A percentile compares a stretch with the other conserved stretches of the same genome.
phyloP scores from a whole-genome alignment of 441 rosid species.

The Viola pubescens region DNA sequence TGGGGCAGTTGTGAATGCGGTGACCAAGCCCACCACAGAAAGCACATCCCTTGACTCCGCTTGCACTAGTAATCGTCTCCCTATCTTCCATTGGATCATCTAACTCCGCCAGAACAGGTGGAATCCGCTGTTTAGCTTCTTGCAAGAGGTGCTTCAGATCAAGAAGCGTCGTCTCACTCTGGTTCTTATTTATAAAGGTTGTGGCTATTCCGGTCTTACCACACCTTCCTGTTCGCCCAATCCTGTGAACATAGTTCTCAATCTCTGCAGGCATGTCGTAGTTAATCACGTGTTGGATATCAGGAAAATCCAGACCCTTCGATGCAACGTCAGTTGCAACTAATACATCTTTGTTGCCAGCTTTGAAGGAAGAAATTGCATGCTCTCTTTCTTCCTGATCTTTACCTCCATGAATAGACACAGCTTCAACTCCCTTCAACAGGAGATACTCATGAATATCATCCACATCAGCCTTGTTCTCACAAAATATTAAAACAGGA shows the following conservation, averaged over 20 bases:
- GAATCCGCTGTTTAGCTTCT: slow-evolving; percentile 91
- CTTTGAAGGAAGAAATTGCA: slow-evolving; percentile 78
- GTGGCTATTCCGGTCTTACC: slow-evolving; percentile 98
- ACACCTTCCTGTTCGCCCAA: slow-evolving; percentile 88
- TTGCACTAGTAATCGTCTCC: slow-evolving; percentile 52
- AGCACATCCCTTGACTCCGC: slow-evolving; percentile 92
- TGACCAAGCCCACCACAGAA: slow-evolving; percentile 93
- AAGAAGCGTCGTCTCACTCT: slow-evolving; percentile 75
- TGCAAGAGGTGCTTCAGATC: slow-evolving; percentile 85
- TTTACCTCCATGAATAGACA: slow-evolving; percentile 85
- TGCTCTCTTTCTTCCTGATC: slow-evolving; percentile 94
- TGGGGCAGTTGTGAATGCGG: slow-evolving; percentile 77
- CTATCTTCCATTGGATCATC: slow-evolving; percentile 80
- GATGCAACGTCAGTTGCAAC: slow-evolving; percentile 96
- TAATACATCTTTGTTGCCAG: slow-evolving; percentile 77
- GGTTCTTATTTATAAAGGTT: slow-evolving; percentile 89
- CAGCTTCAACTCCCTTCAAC: slow-evolving; percentile 89
- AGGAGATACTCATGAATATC: slow-evolving; percentile 87
- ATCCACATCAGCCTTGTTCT: slow-evolving; percentile 91
- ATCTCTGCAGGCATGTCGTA: slow-evolving; percentile 98
- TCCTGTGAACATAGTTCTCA: slow-evolving; percentile 72
- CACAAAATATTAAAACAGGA: slow-evolving; percentile 83
- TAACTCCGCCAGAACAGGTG: slow-evolving; percentile 80
- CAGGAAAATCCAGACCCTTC: slow-evolving; percentile 90
- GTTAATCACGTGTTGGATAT: slow-evolving; percentile 85